Conservation (phyloP, 108 stramenopile genomes). For the Parmales sp. region DNA sequence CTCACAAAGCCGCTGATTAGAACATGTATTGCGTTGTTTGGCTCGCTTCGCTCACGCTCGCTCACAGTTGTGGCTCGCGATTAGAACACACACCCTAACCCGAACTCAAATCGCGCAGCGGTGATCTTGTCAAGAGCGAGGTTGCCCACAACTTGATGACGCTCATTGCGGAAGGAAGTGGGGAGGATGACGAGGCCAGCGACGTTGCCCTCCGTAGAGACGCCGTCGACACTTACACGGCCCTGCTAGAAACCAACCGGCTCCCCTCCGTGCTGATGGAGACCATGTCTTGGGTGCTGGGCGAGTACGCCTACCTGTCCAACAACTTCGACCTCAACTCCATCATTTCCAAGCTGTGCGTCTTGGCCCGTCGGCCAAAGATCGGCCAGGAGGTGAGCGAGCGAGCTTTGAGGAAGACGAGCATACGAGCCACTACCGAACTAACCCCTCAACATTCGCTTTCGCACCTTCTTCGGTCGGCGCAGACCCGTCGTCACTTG, state of each 20-base stretch:
- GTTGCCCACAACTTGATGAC: conserved; percentile 90
- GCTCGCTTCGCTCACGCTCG: no score
- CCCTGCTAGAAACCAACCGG: conserved; percentile 49
- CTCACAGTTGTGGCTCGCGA: no score
- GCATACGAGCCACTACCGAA: no score
- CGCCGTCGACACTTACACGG: conserved; percentile 80
- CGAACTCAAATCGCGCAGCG: no score
- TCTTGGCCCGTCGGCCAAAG: conserved; percentile 27
- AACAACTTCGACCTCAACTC: conserved; percentile 45
- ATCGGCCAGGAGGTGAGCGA: no score
- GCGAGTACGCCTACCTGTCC: conserved; percentile 91
- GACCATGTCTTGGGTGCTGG: conserved; percentile 94
- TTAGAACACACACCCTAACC: no score
- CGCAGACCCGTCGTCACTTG: conserved; percentile 63
- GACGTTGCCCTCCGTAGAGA: conserved; percentile 75
- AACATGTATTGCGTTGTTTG: no score
- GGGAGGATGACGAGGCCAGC: conserved; percentile 62
- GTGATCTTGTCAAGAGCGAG: conserved; percentile 79
- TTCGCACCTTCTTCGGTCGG: no score
- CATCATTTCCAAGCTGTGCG: conserved; percentile 62
- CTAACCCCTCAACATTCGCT: no score
- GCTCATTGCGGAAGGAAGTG: conserved; percentile 90
- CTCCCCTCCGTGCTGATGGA: conserved; percentile 76
- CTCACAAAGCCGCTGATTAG: no score
- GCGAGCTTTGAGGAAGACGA: no score